A percentile compares a stretch with the other conserved stretches of the same genome.
These are phyloP conservation scores for Viola pubescens DNA, from an alignment of 441 rosid genomes.

Conservation along the genomic window DNA sequence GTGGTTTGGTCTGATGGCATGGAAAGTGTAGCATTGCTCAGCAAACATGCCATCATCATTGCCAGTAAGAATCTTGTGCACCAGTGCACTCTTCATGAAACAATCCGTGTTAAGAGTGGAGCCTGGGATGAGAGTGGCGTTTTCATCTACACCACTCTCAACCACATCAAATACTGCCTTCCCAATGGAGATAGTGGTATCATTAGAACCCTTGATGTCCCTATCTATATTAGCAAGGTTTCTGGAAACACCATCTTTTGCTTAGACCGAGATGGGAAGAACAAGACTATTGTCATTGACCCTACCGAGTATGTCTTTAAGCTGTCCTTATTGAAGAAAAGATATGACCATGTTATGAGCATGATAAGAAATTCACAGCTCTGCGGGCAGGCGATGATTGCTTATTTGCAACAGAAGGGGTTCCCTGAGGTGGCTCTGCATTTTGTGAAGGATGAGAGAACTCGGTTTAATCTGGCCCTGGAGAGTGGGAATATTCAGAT, in stretches of 20 bases:
- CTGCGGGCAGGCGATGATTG: conserved; percentile 91
- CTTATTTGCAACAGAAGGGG: conserved; percentile 88
- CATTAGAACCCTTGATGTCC: conserved; percentile 70
- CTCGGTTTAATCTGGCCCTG: conserved; percentile 80
- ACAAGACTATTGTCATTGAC: conserved; percentile 52
- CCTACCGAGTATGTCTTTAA: conserved; percentile 83
- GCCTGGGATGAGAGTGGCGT: conserved; percentile 89
- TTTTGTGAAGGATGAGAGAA: conserved; percentile 86
- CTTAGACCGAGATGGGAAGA: conserved; percentile 85
- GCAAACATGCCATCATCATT: conserved; percentile 73
- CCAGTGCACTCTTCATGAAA: conserved; percentile 74
- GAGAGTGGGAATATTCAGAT: conserved; percentile 88
- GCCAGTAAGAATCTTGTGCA: conserved; percentile 71
- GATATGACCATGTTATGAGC: conserved; percentile 79
- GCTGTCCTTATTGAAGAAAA: conserved; percentile 60
- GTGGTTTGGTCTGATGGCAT: conserved; percentile 79
- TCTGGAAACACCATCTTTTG: conserved; percentile 61
- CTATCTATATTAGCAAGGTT: conserved; percentile 73
- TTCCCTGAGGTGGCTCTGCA: conserved; percentile 95
- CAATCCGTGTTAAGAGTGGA: conserved; percentile 79
- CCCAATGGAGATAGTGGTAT: conserved; percentile 89
- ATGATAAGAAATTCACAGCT: conserved; percentile 88
- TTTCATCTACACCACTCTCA: conserved; percentile 68
- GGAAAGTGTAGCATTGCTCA: conserved; percentile 83
- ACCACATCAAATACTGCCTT: conserved; percentile 77